Percentiles rank a stretch among this genome's conserved stretches.
Conservation (phyloP, 2,329 filamentous ascomycete species). For the Acephala macrosclerotiorum region DNA sequence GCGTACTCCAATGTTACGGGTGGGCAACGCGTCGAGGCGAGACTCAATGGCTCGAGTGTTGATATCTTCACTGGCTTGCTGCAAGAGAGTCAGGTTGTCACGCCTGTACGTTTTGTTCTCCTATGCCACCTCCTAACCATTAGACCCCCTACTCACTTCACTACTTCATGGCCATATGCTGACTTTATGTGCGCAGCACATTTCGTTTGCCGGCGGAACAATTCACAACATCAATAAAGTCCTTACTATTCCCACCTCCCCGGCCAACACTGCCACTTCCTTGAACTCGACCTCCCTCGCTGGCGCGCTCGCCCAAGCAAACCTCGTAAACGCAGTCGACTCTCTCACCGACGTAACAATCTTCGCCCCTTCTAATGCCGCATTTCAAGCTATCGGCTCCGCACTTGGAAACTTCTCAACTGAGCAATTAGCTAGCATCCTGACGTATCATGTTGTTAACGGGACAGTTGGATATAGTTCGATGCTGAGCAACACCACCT, state of each 20-base stretch:
- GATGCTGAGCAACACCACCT: conserved; percentile 38
- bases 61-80: conserved; percentile 46
- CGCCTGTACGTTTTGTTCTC: conserved; percentile 32
- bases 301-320: conserved; percentile 42
- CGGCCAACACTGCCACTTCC: conserved; percentile 44
- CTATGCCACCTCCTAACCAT: too few relatives aligned
- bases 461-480: conserved; percentile 40
- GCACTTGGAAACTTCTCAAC: conserved; percentile 37
- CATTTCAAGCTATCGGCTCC: conserved; percentile 44
- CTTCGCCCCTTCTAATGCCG: conserved; percentile 44
- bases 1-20: conserved; percentile 56
- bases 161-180: too few relatives aligned
- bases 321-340: conserved; percentile 47
- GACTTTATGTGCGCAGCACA: conserved; percentile 46
- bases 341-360: conserved; percentile 59
- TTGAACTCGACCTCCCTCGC: conserved; percentile 46
- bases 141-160: too few relatives aligned
- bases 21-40: conserved; percentile 52
- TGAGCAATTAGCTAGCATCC: conserved; percentile 36
- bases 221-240: conserved; percentile 59
- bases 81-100: conserved; percentile 33
- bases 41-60: conserved; percentile 50
- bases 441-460: conserved; percentile 46
- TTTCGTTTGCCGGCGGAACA: conserved; percentile 57
- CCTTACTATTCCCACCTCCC: conserved; percentile 51